A percentile compares a stretch with the other conserved stretches of the same genome.
phyloP scores from a whole-genome alignment of 768 basidiomycete species.

The Pleurotus sapidus region DNA sequence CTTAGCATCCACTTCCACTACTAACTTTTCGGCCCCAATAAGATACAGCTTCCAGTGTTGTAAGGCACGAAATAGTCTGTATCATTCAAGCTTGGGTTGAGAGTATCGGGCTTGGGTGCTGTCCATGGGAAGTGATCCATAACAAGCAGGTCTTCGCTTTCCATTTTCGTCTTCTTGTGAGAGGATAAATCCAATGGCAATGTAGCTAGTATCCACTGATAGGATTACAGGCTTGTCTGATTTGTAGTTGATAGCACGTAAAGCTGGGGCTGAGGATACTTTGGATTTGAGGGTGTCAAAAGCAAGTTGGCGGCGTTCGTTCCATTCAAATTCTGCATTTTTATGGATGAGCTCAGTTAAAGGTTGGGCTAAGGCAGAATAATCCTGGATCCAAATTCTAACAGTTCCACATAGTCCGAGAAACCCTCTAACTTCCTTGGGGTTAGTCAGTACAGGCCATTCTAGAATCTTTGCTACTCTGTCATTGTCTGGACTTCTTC shows the following conservation, averaged over 20 bases:
- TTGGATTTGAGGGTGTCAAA: slow-evolving; percentile 13
- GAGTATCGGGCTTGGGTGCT: slow-evolving; percentile 22
- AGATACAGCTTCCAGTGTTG: slow-evolving; percentile 16
- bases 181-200: slow-evolving; percentile 26
- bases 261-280: slow-evolving; percentile 13
- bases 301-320: slow-evolving; percentile 14
- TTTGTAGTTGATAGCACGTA: slow-evolving; percentile 26
- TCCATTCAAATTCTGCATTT: slow-evolving; percentile 22
- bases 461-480: slow-evolving; percentile 16
- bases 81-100: slow-evolving; percentile 32
- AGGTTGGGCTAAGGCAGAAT: slow-evolving; percentile 8
- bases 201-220: slow-evolving; percentile 25
- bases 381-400: slow-evolving; percentile 17
- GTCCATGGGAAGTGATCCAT: slow-evolving; percentile 27
- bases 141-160: slow-evolving; percentile 15
- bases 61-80: slow-evolving; percentile 25
- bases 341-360: slow-evolving; percentile 13
- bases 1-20: not conserved
- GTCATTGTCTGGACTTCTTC: slow-evolving; percentile 20
- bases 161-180: slow-evolving; percentile 23
- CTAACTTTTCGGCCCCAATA: slow-evolving; percentile 14
- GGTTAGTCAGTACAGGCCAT: slow-evolving; percentile 20
- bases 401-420: slow-evolving; percentile 24
- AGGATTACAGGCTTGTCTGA: slow-evolving; percentile 21
- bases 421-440: slow-evolving; percentile 23